phyloP scores from a whole-genome alignment of 176 grass and related monocot genomes.

The Carex myosuroides region DNA sequence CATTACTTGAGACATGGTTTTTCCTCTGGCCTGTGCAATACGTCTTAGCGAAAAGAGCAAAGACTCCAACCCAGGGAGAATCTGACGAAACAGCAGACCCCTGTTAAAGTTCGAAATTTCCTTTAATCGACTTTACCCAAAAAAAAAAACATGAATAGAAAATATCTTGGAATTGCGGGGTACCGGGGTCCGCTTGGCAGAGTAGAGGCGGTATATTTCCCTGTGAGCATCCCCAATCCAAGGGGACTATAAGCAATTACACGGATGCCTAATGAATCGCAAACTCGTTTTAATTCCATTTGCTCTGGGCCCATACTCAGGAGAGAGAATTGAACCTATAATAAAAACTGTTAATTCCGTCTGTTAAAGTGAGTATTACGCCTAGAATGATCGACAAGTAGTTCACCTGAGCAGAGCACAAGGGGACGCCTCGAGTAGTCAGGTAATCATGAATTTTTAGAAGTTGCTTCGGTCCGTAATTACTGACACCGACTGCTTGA shows the following conservation, averaged over 20 bases:
- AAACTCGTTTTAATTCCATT: slow-evolving; percentile 75
- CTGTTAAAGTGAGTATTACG: background rate
- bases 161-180: background rate
- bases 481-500: slow-evolving; percentile 81
- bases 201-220: slow-evolving; percentile 64
- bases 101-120: slow-evolving; percentile 31
- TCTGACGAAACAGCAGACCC: slow-evolving; percentile 73
- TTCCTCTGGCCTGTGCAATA: slow-evolving; percentile 60
- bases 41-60: slow-evolving; percentile 45
- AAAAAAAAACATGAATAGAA: background rate
- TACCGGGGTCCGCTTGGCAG: slow-evolving; percentile 73
- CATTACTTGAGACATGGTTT: slow-evolving; percentile 84
- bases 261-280: slow-evolving; percentile 66
- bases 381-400: background rate
- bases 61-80: slow-evolving; percentile 74
- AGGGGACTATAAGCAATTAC: slow-evolving; percentile 88
- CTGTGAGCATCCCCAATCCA: slow-evolving; percentile 74
- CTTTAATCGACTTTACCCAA: background rate
- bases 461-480: slow-evolving; percentile 91
- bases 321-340: slow-evolving; percentile 86
- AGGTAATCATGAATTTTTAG: slow-evolving; percentile 74
- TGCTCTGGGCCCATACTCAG: slow-evolving; percentile 74
- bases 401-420: slow-evolving; percentile 84
- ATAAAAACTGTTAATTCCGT: background rate
- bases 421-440: slow-evolving; percentile 56